Conservation (phyloP, 169 alveolate genomes). For the Eimeria praecox region DNA sequence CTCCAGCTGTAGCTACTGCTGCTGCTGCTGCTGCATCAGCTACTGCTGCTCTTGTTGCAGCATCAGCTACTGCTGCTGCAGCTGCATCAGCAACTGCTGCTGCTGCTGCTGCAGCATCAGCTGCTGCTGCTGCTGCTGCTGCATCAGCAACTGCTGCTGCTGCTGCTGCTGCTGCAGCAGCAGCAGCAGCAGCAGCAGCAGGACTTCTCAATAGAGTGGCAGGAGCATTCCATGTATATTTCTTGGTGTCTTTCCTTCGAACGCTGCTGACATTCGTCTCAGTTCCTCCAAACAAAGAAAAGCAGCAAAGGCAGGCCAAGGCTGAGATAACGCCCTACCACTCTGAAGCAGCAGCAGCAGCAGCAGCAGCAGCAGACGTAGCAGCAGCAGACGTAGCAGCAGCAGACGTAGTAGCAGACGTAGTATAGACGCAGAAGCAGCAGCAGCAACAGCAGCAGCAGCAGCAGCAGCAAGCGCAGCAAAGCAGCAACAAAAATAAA, state of each 20-base stretch:
- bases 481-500: not conserved
- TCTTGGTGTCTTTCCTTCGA: not conserved
- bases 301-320: slow-evolving; percentile 73
- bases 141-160: no score
- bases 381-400: not conserved
- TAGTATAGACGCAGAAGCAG: not conserved
- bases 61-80: no score
- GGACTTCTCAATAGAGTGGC: not conserved
- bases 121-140: no score
- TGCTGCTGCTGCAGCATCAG: no score
- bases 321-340: slow-evolving; percentile 26
- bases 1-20: no score
- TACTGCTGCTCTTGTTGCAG: no score
- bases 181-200: not conserved
- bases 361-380: slow-evolving; percentile 9
- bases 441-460: not conserved
- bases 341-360: slow-evolving; percentile 34
- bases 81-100: no score
- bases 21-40: no score
- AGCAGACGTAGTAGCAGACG: not conserved
- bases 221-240: slow-evolving; percentile 74
- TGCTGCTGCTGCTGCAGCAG: no score
- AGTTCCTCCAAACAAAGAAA: slow-evolving; percentile 66
- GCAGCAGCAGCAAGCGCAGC: not conserved
- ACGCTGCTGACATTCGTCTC: not conserved